Evolutionary conservation across 2,329 filamentous ascomycete genomes (phyloP), one percentile per base, ranked within the genome.

Genomic region (Cryphonectria carpinicola): DNA sequence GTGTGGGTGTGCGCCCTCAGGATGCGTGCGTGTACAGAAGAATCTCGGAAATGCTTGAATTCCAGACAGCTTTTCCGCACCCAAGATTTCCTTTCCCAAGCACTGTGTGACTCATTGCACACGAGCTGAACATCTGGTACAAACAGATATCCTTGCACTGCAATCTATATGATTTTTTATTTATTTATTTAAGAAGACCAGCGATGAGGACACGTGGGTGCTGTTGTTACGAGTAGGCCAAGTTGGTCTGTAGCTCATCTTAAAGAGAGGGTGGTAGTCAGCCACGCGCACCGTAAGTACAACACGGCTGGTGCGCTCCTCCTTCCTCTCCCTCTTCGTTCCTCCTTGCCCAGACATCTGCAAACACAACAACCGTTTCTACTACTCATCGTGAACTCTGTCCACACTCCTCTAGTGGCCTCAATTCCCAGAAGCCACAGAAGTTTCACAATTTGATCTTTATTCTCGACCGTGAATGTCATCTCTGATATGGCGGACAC

Each of bases 161-260:
- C 0, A 19, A 61, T 0, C 5, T 19, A 6, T 25, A 11, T 41
- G 28, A 22, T 13, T 11, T 7, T 7, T 39, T 39, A 13, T 11
- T 13, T 11, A 3, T 39, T 39, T 49, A n/a, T 22, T 32, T 32
- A 3, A 32, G 4, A 5, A 19, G 22, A 68, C 73, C 74, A 75
- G 46, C 72, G 72, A 76, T 75, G 70, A 75, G 75, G 74, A 74
- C 76, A 77, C 74, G 73, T 76, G 74, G 56, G 64, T n/a, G 46
- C 35, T 70, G 54, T 25, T 58, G 25, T 19, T 35, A 58, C 54
- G 28, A 7, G 14, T 35, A 35, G 54, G 25, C 54, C 54, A 58
- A 58, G 54, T 17, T 58, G 28, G 54, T 58, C 54, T 58, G 28
- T 58, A 19, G 54, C 54, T 58, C 54, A 58, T 35, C 25, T 58